Evolutionary conservation across 441 rosid genomes (phyloP).

Genomic region (Manihot esculenta): DNA sequence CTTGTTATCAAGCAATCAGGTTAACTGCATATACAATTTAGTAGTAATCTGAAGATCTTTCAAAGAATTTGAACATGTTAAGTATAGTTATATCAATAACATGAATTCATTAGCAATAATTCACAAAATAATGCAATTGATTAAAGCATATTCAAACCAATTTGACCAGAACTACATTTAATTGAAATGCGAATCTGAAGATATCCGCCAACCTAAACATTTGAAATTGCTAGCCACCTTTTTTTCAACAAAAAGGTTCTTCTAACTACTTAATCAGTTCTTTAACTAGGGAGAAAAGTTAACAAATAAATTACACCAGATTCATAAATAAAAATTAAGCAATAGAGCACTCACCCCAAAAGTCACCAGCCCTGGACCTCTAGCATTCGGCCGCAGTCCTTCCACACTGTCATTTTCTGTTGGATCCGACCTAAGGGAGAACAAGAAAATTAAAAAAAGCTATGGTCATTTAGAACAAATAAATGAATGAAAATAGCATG

Average conservation of each 20-base stretch:
- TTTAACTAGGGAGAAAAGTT: not conserved
- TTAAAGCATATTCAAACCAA: not conserved
- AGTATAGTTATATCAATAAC: not conserved
- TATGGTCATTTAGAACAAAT: constrained; percentile 2
- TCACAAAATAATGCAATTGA: not conserved
- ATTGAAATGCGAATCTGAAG: not conserved
- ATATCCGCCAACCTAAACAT: too few relatives aligned
- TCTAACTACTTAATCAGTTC: not conserved
- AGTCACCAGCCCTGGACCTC: constrained; percentile 98
- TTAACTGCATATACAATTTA: not conserved
- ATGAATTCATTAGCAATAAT: not conserved
- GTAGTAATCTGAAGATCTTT: not conserved
- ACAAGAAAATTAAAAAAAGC: not conserved
- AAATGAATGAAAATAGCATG: not conserved
- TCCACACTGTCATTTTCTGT: constrained; percentile 99
- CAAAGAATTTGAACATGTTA: not conserved
- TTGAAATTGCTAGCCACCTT: not conserved
- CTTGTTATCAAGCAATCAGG: not conserved
- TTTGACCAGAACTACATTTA: not conserved
- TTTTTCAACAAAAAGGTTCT: not conserved
- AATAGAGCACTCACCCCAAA: constrained; percentile 71
- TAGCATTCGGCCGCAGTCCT: constrained; percentile 97
- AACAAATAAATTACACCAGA: not conserved
- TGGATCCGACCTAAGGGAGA: constrained; percentile 90
- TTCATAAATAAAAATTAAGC: not conserved